Conservation (phyloP, 768 basidiomycete species). For the Harrya chromipes region DNA sequence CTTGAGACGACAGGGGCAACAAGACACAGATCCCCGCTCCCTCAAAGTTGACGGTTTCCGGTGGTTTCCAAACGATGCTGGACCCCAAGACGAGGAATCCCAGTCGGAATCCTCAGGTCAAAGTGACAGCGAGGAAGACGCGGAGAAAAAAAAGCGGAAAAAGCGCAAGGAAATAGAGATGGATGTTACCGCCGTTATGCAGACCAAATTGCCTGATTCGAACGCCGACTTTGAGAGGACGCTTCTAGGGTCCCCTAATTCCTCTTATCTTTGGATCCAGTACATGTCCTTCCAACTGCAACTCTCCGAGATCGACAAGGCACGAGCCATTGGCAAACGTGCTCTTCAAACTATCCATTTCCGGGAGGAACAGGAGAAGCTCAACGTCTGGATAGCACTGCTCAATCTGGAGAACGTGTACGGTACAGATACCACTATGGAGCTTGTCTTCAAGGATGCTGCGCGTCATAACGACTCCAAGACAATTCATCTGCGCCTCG, state of each 20-base stretch:
- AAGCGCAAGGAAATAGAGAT: slow-evolving; percentile 70
- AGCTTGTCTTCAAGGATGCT: slow-evolving; percentile 87
- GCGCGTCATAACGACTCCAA: slow-evolving; percentile 89
- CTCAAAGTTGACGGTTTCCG: slow-evolving; percentile 66
- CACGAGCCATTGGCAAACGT: slow-evolving; percentile 79
- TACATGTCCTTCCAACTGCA: slow-evolving; percentile 99
- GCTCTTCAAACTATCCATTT: slow-evolving; percentile 88
- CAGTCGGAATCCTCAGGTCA: slow-evolving; percentile 47
- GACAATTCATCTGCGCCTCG: slow-evolving; percentile 81
- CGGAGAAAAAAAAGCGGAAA: slow-evolving; percentile 60
- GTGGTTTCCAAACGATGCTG: slow-evolving; percentile 52
- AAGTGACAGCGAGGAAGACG: slow-evolving; percentile 19
- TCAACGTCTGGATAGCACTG: slow-evolving; percentile 97
- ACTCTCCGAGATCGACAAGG: slow-evolving; percentile 95
- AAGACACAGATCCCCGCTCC: slow-evolving; percentile 24
- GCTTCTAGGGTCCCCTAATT: slow-evolving; percentile 91
- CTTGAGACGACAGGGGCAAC: not conserved
- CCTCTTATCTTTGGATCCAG: slow-evolving; percentile 97
- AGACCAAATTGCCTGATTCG: slow-evolving; percentile 81
- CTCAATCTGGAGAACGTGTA: slow-evolving; percentile 94
- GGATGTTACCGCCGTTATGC: slow-evolving; percentile 86
- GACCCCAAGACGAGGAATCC: slow-evolving; percentile 36
- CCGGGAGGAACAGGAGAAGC: slow-evolving; percentile 92
- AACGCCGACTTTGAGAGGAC: slow-evolving; percentile 93
- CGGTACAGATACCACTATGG: slow-evolving; percentile 78